These are phyloP conservation scores for Abelmoschus esculentus DNA, from an alignment of 345 rosid species.

Conservation along the genomic window DNA sequence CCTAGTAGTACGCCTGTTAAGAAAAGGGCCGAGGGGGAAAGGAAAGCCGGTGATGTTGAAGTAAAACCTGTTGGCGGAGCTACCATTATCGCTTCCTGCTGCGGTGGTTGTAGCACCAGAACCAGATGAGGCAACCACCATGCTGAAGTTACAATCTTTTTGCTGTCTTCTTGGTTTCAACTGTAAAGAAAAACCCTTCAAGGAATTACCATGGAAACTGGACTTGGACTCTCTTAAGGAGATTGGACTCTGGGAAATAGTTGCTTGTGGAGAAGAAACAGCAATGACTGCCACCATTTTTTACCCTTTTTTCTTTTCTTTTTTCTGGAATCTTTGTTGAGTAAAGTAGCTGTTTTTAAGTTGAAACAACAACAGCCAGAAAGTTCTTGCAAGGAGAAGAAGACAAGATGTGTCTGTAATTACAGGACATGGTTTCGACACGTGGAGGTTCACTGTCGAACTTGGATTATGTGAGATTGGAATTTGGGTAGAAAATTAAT, in stretches of 20 bases:
- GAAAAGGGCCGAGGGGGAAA: slow-evolving; percentile 97
- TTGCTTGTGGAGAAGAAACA: slow-evolving; percentile 46
- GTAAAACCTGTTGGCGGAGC: slow-evolving; percentile 42
- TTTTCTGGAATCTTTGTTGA: background rate
- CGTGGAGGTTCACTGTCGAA: slow-evolving; percentile 22
- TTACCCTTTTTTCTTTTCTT: background rate
- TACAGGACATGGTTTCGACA: slow-evolving; percentile 1
- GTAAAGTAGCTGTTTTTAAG: background rate
- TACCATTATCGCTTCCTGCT: slow-evolving; percentile 17
- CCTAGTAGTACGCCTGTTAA: slow-evolving; percentile 70
- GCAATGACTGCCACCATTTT: slow-evolving; percentile 47
- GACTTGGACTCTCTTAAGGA: slow-evolving; percentile 29
- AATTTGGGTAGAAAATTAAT: too few relatives aligned
- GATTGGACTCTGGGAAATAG: slow-evolving; percentile 34
- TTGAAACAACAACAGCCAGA: background rate
- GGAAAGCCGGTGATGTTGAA: slow-evolving; percentile 88
- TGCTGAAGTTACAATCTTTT: slow-evolving; percentile 21
- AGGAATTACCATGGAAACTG: slow-evolving; percentile 36
- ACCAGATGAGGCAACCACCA: slow-evolving; percentile 50
- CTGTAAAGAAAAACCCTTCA: slow-evolving; percentile 16
- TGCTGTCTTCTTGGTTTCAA: slow-evolving; percentile 31
- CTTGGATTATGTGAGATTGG: too few relatives aligned
- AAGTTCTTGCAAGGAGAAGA: background rate
- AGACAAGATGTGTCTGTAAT: background rate
- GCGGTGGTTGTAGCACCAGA: slow-evolving; percentile 27